Base-by-base conservation (phyloP, 2,329 filamentous ascomycete species). In the Coniochaeta sp. region DNA sequence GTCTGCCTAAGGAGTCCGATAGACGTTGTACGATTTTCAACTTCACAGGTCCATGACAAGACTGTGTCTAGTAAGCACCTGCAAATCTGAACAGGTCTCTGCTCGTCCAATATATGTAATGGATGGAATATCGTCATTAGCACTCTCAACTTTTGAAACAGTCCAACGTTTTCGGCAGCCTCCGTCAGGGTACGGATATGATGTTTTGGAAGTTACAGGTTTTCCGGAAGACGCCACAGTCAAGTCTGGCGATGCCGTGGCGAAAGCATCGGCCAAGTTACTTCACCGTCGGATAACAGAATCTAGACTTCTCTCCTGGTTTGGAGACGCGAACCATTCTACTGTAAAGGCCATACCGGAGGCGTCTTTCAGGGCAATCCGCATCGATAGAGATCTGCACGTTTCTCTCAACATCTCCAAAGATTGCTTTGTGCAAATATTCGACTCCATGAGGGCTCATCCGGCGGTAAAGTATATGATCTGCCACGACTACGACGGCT, bases 401-500 rank as follows among this genome's bases (percentile, higher is more conserved):
- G n/a, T 60, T 7, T 54, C 55, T 17, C 47, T 58, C 7, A 24
- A 16, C 44, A 60, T 60, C 40, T 60, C 59, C 14, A 22, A 22
- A 36, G 16, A 16, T n/a, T 26, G n/a, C n/a, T 60, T 60, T 32
- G 19, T 14, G 30, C 26, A 42, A 22, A 7, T 60, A 14, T 47
- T 60, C 56, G n/a, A 58, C 42, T 32, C 19, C 8, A 60, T 60
- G 59, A 60, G 44, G 28, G 59, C 55, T 3, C 42, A 60, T 55
- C 59, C 59, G 8, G 44, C 55, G 8, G 55, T 58, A 17, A 60
- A 58, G 34, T 60, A 60, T 28, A 52, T 60, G 59, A 58, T 60
- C 36, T 58, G 59, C 16, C 42, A 47, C 16, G 44, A 60, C 32
- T 60, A 60, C 28, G 59, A 60, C 47, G 59, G 59, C 55, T 60